Evolutionary conservation across 2,329 filamentous ascomycete species (phyloP).

Genomic region (Furcasterigmium sp.): DNA sequence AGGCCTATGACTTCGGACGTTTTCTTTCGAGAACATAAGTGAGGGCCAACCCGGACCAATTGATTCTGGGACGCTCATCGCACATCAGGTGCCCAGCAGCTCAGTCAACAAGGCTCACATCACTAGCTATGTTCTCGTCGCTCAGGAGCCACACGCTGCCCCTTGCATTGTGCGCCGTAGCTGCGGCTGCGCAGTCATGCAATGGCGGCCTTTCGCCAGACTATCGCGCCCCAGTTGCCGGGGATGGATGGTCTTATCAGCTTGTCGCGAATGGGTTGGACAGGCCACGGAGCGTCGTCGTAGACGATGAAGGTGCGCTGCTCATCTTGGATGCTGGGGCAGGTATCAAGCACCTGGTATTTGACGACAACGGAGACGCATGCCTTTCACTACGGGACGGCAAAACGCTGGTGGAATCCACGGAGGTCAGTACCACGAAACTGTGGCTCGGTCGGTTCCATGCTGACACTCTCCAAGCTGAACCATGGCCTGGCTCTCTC

Average conservation of each 20-base stretch:
- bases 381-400: slow-evolving; percentile 27
- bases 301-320: slow-evolving; percentile 37
- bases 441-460: background rate
- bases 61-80: no score
- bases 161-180: background rate
- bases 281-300: slow-evolving; percentile 36
- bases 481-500: slow-evolving; percentile 41
- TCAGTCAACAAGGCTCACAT: no score
- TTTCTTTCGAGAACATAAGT: no score
- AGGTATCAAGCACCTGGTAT: slow-evolving; percentile 32
- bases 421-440: background rate
- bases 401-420: slow-evolving; percentile 9
- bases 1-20: no score
- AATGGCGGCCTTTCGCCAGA: slow-evolving; percentile 23
- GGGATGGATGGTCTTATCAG: slow-evolving; percentile 34
- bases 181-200: slow-evolving; percentile 17
- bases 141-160: background rate
- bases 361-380: slow-evolving; percentile 34
- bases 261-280: slow-evolving; percentile 33
- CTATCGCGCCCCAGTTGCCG: slow-evolving; percentile 31
- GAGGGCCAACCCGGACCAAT: no score
- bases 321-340: slow-evolving; percentile 37
- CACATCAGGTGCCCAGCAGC: no score
- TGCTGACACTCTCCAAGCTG: slow-evolving; percentile 22
- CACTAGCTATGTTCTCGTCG: background rate